Conservation (phyloP, 164 flowering plant genomes). For the Berberis thunbergii region DNA sequence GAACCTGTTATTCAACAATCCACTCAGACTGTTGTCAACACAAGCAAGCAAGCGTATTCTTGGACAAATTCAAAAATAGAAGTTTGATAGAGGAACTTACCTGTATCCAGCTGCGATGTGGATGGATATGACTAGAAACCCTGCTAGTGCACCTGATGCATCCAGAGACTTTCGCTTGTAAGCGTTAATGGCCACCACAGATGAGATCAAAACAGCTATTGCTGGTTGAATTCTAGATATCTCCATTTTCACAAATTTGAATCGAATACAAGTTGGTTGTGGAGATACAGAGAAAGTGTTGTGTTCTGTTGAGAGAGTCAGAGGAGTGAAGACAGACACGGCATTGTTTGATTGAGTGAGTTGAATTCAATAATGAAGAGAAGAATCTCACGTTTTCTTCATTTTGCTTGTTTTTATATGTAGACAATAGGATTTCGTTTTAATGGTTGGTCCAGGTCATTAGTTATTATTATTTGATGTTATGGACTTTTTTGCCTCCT, state of each 20-base stretch:
- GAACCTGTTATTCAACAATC: slow-evolving; percentile 28
- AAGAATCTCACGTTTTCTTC: too few species aligned
- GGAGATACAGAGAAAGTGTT: slow-evolving; percentile 21
- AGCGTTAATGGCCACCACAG: slow-evolving; percentile 40
- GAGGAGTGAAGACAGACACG: not conserved
- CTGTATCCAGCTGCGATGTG: slow-evolving; percentile 62
- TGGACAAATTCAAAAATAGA: slow-evolving; percentile 2
- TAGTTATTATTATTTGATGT: too few species aligned
- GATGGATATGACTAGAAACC: slow-evolving; percentile 65
- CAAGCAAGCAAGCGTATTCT: not conserved
- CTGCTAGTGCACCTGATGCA: slow-evolving; percentile 63
- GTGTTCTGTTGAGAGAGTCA: slow-evolving; percentile 66
- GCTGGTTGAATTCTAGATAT: slow-evolving; percentile 22
- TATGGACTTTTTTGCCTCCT: too few species aligned
- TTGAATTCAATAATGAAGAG: too few species aligned
- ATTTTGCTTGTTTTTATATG: too few species aligned
- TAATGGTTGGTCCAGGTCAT: too few species aligned
- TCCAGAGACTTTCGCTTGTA: slow-evolving; percentile 62
- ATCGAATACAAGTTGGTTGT: not conserved
- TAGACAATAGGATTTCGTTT: too few species aligned
- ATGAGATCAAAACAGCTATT: slow-evolving; percentile 37
- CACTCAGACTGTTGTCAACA: too few species aligned
- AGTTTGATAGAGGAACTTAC: slow-evolving; percentile 19
- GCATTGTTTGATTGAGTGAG: too few species aligned
- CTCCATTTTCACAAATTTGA: slow-evolving; percentile 27